phyloP scores from a whole-genome alignment of 495 filamentous ascomycete genomes.

The Tuber melanosporum region DNA sequence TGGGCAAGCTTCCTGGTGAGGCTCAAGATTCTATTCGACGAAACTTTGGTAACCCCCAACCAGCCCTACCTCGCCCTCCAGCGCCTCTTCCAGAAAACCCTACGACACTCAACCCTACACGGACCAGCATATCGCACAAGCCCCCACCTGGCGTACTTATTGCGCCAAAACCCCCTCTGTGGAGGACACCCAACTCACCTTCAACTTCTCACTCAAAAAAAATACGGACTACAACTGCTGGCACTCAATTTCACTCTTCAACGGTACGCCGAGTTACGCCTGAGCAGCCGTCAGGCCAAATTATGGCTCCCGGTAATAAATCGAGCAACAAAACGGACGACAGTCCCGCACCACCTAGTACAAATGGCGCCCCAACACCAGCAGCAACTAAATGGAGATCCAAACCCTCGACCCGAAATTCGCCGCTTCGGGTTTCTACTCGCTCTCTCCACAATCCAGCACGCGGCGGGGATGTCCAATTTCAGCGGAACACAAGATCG shows the following conservation, averaged over 20 bases:
- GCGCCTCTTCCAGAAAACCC: neutral
- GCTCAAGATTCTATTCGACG: slow-evolving; percentile 4
- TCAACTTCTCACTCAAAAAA: neutral
- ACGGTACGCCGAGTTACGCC: neutral
- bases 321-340: neutral
- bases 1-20: neutral
- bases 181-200: neutral
- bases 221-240: neutral
- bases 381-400: neutral
- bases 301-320: neutral
- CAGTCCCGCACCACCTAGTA: neutral
- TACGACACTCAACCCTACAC: neutral
- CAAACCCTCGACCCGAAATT: neutral
- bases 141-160: neutral
- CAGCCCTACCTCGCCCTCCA: neutral
- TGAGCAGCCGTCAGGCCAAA: neutral
- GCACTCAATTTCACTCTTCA: neutral
- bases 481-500: neutral
- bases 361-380: neutral
- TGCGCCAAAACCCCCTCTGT: neutral
- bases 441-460: neutral
- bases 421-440: neutral
- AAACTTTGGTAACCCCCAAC: neutral
- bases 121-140: neutral
- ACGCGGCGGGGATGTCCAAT: neutral